Percentiles rank a stretch among this genome's conserved stretches.
These are phyloP conservation scores for Leptodermis oblonga DNA, from an alignment of 257 asterid species.

Conservation along the genomic window DNA sequence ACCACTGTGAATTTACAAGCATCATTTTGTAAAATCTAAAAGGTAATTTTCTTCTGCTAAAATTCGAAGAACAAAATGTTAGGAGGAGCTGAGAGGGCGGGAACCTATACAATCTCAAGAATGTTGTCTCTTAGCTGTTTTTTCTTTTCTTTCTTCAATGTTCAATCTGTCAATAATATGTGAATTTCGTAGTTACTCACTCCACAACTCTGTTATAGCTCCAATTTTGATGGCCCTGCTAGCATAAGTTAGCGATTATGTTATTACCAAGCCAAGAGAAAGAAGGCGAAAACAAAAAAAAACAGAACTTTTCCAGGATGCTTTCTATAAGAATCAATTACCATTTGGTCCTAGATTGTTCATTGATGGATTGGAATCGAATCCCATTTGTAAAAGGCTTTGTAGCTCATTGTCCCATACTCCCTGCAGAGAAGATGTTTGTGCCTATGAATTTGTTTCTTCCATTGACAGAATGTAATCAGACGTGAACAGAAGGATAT, in stretches of 20 bases:
- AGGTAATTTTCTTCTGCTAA: conserved; percentile 71
- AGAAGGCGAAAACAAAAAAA: not conserved
- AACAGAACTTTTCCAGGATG: too few relatives aligned
- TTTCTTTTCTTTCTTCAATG: conserved; percentile 18
- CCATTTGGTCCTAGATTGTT: conserved; percentile 63
- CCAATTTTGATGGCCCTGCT: conserved; percentile 52
- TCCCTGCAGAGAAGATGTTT: conserved; percentile 34
- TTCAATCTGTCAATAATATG: conserved; percentile 32
- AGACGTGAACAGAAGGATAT: not conserved
- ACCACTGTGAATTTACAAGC: conserved; percentile 42
- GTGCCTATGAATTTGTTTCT: not conserved
- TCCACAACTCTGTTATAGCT: conserved; percentile 30
- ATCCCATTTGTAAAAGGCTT: conserved; percentile 64
- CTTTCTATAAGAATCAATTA: conserved; percentile 5
- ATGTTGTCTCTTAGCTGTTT: conserved; percentile 27
- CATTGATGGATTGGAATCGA: conserved; percentile 44
- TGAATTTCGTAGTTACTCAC: conserved; percentile 21
- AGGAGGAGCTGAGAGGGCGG: conserved; percentile 42
- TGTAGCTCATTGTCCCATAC: conserved; percentile 67
- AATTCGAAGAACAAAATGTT: conserved; percentile 71
- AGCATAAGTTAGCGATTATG: not conserved
- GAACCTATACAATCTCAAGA: conserved; percentile 56
- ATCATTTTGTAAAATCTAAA: conserved; percentile 31
- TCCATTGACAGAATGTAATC: not conserved
- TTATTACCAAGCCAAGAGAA: not conserved